Evolutionary conservation across 805 yeast species (phyloP).

Genomic region (Spathaspora sp.): DNA sequence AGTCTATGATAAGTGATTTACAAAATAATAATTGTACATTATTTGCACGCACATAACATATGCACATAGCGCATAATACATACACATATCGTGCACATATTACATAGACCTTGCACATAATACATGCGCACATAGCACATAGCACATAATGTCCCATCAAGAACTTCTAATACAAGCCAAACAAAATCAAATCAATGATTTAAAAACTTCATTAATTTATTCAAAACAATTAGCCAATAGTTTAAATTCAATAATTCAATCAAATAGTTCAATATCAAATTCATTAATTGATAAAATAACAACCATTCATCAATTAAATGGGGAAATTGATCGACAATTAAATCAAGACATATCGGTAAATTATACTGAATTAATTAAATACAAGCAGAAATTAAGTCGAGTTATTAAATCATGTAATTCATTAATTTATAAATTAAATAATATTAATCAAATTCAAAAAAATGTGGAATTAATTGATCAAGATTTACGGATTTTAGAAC

Average conservation of each 20-base stretch:
- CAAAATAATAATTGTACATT: neutral
- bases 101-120: neutral
- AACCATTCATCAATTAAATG: conserved; percentile 37
- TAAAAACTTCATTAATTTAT: conserved; percentile 22
- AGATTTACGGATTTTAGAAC: conserved; percentile 66
- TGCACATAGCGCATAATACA: neutral
- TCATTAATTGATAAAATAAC: conserved; percentile 32
- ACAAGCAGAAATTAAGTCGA: conserved; percentile 20
- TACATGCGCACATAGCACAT: neutral
- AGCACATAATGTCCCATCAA: conserved; percentile 15
- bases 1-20: too few relatives aligned
- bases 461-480: conserved; percentile 71
- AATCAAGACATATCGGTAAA: conserved; percentile 27
- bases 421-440: neutral
- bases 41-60: neutral
- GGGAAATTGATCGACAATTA: conserved; percentile 34
- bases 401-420: conserved; percentile 13
- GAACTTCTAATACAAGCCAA: conserved; percentile 32
- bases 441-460: conserved; percentile 14
- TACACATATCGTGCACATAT: too few relatives aligned
- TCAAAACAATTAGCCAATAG: conserved; percentile 23
- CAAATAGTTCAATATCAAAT: conserved; percentile 18
- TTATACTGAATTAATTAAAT: conserved; percentile 22
- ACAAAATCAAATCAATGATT: conserved; percentile 23
- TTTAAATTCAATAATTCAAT: conserved; percentile 18